Base-by-base conservation (phyloP, 148 eudicot species). In the Rhododendron kiyosumense region DNA sequence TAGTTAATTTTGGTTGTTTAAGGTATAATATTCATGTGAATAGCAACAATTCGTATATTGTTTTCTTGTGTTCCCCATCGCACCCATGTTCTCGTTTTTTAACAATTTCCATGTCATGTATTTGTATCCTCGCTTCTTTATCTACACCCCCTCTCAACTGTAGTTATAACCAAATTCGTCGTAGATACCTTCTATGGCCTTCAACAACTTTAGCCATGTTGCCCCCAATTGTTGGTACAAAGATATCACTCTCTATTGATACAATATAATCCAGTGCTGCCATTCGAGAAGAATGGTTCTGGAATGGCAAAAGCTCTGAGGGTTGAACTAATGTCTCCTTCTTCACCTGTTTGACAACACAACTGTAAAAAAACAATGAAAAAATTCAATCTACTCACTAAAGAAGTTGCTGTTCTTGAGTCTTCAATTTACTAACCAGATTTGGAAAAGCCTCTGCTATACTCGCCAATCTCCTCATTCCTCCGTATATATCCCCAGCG, bases 401-500 rank as follows among this genome's bases (percentile, higher is more conserved):
- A 24, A 34, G 30, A 22, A 32, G 8, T 7, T n/a, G 71, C 7
- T 30, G 22, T 51, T 3, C 51, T 73, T 30, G 43, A 14, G 32
- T 30, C 82, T 76, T 82, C 82, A 26, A 36, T 84, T 38, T 24
- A 92, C 96, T 90, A 36, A 97, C 99, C 93, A 97, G 83, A 89
- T 91, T 97, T 22, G 98, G 99, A 87, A 93, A 97, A 84, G 93
- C 88, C 75, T 92, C 92, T 26, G 91, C 90, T 85, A 97, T 94
- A 89, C 90, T 90, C 48, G 94, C 94, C 93, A 93, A 90, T 89
- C 98, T 93, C 90, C 94, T 93, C 22, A 92, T 90, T 9, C 95
- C 98, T 13, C 98, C 98, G 86, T 96, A 96, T 84, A 96, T 96
- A 84, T 96, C 98, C 77, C 98, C 98, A 78, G 98, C 98, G 20